phyloP scores from a whole-genome alignment of 2,329 filamentous ascomycete genomes.

The Nothophaeocryptopus gaeumannii region DNA sequence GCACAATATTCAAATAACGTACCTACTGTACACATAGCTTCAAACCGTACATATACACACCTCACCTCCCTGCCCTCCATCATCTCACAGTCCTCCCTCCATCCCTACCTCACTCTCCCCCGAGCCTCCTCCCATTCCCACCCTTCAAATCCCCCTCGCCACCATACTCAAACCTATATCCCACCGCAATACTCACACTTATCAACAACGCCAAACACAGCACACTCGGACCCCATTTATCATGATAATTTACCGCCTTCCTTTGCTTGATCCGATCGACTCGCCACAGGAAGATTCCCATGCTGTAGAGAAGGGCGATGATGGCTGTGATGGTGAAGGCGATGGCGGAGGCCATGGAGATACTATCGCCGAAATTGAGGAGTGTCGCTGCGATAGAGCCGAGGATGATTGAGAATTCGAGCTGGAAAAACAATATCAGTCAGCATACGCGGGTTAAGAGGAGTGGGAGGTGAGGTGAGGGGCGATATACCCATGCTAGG shows the following conservation, averaged over 20 bases:
- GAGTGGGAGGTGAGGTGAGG: conserved; percentile 14
- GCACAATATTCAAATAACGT: too few species aligned
- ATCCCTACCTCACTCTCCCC: too few species aligned
- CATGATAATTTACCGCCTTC: conserved; percentile 85
- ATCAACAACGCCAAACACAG: conserved; percentile 70
- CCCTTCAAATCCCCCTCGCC: conserved; percentile 48
- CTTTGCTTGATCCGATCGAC: conserved; percentile 80
- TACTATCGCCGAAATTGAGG: conserved; percentile 70
- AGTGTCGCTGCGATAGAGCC: conserved; percentile 81
- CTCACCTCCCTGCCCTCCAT: too few species aligned
- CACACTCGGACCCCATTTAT: conserved; percentile 77
- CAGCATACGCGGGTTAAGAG: neutral
- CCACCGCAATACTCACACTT: conserved; percentile 78
- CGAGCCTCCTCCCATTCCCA: neutral
- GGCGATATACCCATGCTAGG: conserved; percentile 81
- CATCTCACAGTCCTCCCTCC: too few species aligned
- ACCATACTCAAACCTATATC: conserved; percentile 61
- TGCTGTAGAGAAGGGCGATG: conserved; percentile 74
- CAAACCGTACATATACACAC: too few species aligned
- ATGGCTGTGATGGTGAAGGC: conserved; percentile 81
- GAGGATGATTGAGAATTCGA: conserved; percentile 95
- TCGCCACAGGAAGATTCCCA: conserved; percentile 82
- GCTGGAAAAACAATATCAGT: conserved; percentile 45
- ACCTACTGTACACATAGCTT: too few species aligned
- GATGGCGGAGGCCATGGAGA: conserved; percentile 60